phyloP scores from a whole-genome alignment of 2,329 filamentous ascomycete genomes.

The Fusarium chuoi region DNA sequence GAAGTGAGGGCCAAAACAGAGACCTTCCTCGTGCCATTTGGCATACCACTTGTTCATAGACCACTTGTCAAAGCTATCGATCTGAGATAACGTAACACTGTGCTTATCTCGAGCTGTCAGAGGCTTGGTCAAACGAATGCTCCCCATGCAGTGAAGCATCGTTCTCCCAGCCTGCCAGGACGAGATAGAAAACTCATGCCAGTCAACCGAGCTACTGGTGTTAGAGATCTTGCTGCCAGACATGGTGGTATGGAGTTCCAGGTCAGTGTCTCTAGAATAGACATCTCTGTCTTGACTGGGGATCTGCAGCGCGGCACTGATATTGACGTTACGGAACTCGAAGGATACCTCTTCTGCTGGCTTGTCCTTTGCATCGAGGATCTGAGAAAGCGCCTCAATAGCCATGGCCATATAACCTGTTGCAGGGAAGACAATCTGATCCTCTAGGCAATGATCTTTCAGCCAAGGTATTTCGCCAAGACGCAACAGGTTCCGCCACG shows the following conservation, averaged over 20 bases:
- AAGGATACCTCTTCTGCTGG: rapidly evolving
- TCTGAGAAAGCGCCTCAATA: neutral
- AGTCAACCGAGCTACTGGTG: neutral
- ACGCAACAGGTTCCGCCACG: neutral
- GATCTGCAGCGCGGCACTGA: neutral
- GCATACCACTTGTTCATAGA: neutral
- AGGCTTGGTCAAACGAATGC: neutral
- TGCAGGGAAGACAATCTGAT: neutral
- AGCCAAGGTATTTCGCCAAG: neutral
- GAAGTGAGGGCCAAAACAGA: neutral
- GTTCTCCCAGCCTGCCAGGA: neutral
- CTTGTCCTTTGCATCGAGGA: neutral
- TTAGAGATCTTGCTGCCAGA: neutral
- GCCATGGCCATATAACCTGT: neutral
- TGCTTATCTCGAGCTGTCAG: neutral
- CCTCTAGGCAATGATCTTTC: neutral
- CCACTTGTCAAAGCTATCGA: neutral
- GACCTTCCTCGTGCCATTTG: neutral
- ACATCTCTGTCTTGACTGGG: neutral
- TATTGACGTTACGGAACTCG: neutral
- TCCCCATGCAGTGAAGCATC: neutral
- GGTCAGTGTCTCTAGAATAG: neutral
- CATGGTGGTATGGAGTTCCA: neutral
- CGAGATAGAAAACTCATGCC: neutral
- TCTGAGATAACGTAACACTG: neutral